Evolutionary conservation across 2,329 filamentous ascomycete genomes (phyloP).

Genomic region (Aspergillus novoparasiticus): DNA sequence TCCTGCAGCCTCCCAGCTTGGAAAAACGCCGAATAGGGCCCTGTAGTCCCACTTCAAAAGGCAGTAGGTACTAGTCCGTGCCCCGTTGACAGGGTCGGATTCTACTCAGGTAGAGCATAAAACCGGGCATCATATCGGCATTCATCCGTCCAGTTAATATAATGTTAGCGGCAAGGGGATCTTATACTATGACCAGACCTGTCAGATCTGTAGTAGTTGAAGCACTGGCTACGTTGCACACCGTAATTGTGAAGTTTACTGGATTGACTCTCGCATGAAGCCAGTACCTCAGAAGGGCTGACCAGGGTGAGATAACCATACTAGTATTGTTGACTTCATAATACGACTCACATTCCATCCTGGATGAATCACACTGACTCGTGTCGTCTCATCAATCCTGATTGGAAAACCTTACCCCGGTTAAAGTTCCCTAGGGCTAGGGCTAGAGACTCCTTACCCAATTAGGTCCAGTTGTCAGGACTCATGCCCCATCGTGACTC

Average conservation of each 20-base stretch:
- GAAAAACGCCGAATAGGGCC: neutral
- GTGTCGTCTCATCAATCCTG: neutral
- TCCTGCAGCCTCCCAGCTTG: neutral
- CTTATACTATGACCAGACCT: neutral
- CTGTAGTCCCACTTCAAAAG: neutral
- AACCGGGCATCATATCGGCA: no score
- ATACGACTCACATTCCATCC: neutral
- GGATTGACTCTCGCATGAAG: neutral
- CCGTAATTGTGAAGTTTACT: neutral
- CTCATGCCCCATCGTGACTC: constrained; percentile 24
- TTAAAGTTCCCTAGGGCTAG: constrained; percentile 22
- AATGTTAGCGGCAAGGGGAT: neutral
- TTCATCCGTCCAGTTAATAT: no score
- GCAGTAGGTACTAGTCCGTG: neutral
- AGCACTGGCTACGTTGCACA: neutral
- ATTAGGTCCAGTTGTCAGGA: constrained; percentile 20
- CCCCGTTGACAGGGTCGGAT: neutral
- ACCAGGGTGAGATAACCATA: neutral
- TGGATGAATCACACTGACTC: neutral
- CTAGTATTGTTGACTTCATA: neutral
- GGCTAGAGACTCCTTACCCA: constrained; percentile 18
- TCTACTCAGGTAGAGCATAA: neutral
- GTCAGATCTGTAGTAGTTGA: neutral
- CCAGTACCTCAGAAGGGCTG: neutral
- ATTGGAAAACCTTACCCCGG: neutral